Evolutionary conservation across 768 basidiomycete species (phyloP), one percentile per base, ranked within the genome.

Genomic region (Suillus ampliporus): DNA sequence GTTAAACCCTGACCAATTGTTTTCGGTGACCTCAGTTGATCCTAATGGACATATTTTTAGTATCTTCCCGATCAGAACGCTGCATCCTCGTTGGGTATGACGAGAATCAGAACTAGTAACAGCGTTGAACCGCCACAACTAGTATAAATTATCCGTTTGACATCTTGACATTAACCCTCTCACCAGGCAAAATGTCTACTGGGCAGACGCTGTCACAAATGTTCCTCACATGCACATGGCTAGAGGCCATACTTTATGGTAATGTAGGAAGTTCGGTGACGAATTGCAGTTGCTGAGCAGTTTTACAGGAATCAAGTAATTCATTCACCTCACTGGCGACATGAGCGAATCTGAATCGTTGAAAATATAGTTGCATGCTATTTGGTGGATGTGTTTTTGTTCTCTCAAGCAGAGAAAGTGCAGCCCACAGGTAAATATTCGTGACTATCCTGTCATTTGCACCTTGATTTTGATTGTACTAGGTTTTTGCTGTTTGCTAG

Each of bases 291-390:
- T 23, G 6, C 6, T 47, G 14, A 47, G 23, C 14, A 15, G 21
- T 47, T 47, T 14, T 47, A 7, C 46, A 47, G 46, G 23, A 47
- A 15, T 47, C 46, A 47, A 47, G 46, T 47, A 26, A 47, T 47
- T 47, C 14, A 5, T 47, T 26, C 23, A 15, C n/a, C 23, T 47
- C 14, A 5, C 21, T 14, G 23, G 6, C 14, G 23, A 23, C 23
- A 23, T 47, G 6, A 14, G 21, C 15, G 14, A 23, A 23, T 15
- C 23, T 47, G 14, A 47, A 47, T 47, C n/a, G n/a, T n/a, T n/a
- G 6, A 26, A 47, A 23, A 14, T 23, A 15, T 23, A 23, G 46
- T 26, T 47, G 46, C 3, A 47, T 47, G 21, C 21, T 47, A 23
- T 23, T 47, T 6, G 7, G 46, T 23, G 11, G 21, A 23, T 47